phyloP scores from a whole-genome alignment of 2,329 filamentous ascomycete species.

The Verticillium klebahnii region DNA sequence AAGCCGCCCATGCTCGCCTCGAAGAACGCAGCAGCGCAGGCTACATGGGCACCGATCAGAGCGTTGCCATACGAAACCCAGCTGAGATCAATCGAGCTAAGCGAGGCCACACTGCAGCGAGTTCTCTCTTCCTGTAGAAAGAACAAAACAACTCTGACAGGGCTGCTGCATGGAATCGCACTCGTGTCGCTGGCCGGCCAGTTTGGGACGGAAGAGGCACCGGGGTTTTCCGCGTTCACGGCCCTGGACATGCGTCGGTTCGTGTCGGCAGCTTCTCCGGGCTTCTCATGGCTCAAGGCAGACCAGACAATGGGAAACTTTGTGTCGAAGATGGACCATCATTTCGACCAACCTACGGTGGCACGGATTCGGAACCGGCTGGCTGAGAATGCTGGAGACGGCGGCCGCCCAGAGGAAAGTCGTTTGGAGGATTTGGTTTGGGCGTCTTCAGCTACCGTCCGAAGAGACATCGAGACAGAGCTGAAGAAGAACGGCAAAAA shows the following conservation, averaged over 20 bases:
- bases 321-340: conserved; percentile 10
- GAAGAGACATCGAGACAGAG: conserved; percentile 9
- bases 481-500: conserved; percentile 17
- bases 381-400: neutral
- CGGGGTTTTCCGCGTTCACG: conserved; percentile 7
- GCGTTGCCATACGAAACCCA: conserved; percentile 14
- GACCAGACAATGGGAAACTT: conserved; percentile 13
- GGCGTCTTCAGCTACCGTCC: conserved; percentile 10
- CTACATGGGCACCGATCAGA: conserved; percentile 19
- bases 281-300: neutral
- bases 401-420: neutral
- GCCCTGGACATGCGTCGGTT: conserved; percentile 17
- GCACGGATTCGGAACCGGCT: neutral
- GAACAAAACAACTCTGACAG: conserved; percentile 22
- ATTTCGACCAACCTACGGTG: neutral
- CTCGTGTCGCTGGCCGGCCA: conserved; percentile 17
- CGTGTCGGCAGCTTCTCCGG: conserved; percentile 5
- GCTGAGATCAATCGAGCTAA: conserved; percentile 14
- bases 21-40: conserved; percentile 7
- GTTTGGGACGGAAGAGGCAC: conserved; percentile 2
- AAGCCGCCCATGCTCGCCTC: conserved; percentile 9
- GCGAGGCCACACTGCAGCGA: conserved; percentile 9
- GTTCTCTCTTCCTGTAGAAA: conserved; percentile 18
- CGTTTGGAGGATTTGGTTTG: conserved; percentile 16
- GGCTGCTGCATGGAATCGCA: conserved; percentile 19